Base-by-base conservation (phyloP, 2,329 filamentous ascomycete species). In the Beauveria asiatica region DNA sequence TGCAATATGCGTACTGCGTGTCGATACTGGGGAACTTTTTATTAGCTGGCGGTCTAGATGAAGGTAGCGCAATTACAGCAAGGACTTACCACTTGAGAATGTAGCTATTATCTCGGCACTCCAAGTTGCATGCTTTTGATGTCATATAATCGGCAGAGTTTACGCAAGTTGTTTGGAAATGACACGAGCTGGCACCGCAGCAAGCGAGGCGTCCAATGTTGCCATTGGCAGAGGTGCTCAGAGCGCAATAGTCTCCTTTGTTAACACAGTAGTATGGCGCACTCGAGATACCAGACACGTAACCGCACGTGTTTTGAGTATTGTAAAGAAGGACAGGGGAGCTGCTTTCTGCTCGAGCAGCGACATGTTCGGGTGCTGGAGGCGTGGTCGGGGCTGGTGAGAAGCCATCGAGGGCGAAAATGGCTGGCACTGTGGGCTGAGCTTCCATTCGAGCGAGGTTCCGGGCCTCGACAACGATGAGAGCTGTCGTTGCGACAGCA, bases 271-370 rank as follows among this genome's bases (percentile, higher is more conserved):
- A 75, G 64, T 74, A 78, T 4, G 70, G 70, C 2, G 72, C 73
- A 21, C 70, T 76, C 13, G 70, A 59, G 30, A 69, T 70, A 37
- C 74, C 79, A 33, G 71, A 72, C 44, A 82, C 67, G 65, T 73
- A 82, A 63, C 80, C 80, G 61, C 80, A 82, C 0, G 76, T 80
- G 62, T 79, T 78, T 65, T 81, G 78, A 1, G 77, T 75, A 11
- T 74, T 79, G 58, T 78, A 66, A n/a, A 79, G 70, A 30, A 77
- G 52, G 17, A 50, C 25, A n/a, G 62, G 54, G 19, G 63, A 67
- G 21, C 69, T 67, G 37, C 69, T 54, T 64, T 62, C 61, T 64
- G 65, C n/a, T 64, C 67, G 13, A 75, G 65, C 19, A 73, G 70
- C n/a, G 68, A 66, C 30, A 73, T 58, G 13, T 63, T 59, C 67